Evolutionary conservation across 208 protist genomes (phyloP).

Genomic region (Acanthamoeba lenticulata): DNA sequence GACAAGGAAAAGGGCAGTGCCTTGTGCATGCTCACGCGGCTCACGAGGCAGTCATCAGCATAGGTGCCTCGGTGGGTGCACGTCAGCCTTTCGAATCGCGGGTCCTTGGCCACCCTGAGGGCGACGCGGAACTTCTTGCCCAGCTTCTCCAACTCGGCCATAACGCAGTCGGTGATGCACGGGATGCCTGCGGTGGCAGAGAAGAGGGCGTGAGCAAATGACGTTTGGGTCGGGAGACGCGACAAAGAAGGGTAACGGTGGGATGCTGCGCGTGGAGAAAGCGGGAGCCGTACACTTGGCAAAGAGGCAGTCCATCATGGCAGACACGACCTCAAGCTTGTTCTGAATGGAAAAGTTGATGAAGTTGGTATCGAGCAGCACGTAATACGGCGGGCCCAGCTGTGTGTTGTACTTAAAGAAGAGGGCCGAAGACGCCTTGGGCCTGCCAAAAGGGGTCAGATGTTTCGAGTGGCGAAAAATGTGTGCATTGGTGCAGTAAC

Average conservation of each 20-base stretch:
- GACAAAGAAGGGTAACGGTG: not conserved
- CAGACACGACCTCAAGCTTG: constrained; percentile 98
- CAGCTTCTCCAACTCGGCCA: constrained; percentile 99
- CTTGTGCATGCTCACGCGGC: constrained; percentile 91
- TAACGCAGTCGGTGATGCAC: constrained; percentile 99
- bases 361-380: constrained; percentile 99
- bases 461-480: too few species aligned
- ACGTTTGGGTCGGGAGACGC: not conserved
- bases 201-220: not conserved
- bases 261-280: not conserved
- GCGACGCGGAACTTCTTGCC: constrained; percentile 93
- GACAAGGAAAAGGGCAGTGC: not conserved
- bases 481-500: not conserved
- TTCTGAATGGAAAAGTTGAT: constrained; percentile 99
- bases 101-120: constrained; percentile 95
- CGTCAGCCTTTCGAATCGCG: constrained; percentile 96
- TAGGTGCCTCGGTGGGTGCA: constrained; percentile 97
- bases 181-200: constrained; percentile 86
- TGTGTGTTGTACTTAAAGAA: constrained; percentile 98
- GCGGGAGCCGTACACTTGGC: constrained; percentile 92
- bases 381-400: constrained; percentile 98
- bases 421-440: constrained; percentile 83
- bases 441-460: not conserved
- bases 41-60: constrained; percentile 99
- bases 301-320: constrained; percentile 98